phyloP scores from a whole-genome alignment of 768 basidiomycete genomes.

The Sporobolomyces pararoseus region DNA sequence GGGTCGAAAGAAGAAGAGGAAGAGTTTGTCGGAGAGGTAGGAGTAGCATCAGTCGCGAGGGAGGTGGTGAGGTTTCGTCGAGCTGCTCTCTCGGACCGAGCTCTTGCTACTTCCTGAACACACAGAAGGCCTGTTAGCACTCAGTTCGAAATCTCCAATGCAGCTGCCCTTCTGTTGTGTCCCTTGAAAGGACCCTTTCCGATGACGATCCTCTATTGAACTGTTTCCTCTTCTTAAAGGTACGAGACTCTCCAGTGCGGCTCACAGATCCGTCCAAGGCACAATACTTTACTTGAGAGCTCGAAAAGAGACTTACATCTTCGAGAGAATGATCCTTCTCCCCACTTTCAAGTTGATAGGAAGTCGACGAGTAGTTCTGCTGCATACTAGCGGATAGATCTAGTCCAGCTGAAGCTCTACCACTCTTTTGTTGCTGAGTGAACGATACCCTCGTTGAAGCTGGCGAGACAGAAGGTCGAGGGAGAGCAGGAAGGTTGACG shows the following conservation, averaged over 20 bases:
- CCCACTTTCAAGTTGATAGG: neutral
- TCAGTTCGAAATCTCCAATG: neutral
- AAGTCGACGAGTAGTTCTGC: neutral
- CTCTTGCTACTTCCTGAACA: conserved; percentile 17
- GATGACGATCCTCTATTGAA: no score
- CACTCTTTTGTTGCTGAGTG: conserved; percentile 1
- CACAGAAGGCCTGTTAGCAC: neutral
- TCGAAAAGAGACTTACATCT: conserved; percentile 5
- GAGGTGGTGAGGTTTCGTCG: neutral
- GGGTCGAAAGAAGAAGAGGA: conserved; percentile 3
- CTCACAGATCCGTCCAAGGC: no score
- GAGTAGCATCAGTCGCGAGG: neutral
- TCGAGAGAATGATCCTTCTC: neutral
- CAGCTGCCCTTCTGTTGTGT: neutral
- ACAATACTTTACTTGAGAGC: no score
- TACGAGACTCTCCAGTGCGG: no score
- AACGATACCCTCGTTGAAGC: conserved; percentile 26
- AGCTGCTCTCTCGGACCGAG: conserved; percentile 12
- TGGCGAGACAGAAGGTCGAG: conserved; percentile 24
- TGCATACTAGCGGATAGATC: conserved; percentile 11
- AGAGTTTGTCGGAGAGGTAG: neutral
- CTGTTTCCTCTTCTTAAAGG: no score
- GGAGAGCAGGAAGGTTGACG: conserved; percentile 14
- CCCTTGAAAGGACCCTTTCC: no score
- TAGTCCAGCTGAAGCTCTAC: conserved; percentile 3